These are phyloP conservation scores for Geotrichum candidum DNA, from an alignment of 1,139 yeast species.

Conservation along the genomic window DNA sequence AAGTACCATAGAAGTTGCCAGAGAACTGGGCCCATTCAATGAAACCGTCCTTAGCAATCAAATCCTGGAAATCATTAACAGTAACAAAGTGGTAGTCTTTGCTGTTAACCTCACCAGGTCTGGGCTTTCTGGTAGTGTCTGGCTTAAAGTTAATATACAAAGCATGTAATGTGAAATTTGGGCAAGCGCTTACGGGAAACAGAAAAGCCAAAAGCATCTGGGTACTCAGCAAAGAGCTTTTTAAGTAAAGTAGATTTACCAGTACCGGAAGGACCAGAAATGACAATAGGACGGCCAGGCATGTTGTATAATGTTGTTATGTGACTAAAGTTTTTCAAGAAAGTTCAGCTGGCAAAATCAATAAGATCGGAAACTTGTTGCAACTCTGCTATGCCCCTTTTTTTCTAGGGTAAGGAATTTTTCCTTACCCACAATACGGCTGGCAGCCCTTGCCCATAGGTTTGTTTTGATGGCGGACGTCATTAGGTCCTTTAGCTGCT, in stretches of 20 bases:
- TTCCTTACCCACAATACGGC: neutral
- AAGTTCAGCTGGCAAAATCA: neutral
- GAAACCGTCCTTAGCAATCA: conserved; percentile 69
- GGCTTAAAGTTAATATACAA: conserved; percentile 1
- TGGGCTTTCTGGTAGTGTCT: conserved; percentile 87
- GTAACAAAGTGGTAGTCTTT: conserved; percentile 81
- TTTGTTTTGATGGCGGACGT: neutral
- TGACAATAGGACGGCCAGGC: conserved; percentile 71
- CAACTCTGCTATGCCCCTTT: neutral
- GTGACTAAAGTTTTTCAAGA: neutral
- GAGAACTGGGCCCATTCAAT: conserved; percentile 98
- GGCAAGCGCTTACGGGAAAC: conserved; percentile 48
- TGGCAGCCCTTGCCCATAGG: neutral
- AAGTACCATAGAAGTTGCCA: conserved; percentile 94
- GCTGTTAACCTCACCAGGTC: conserved; percentile 87
- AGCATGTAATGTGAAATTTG: neutral
- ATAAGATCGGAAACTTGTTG: neutral
- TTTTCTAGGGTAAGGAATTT: neutral
- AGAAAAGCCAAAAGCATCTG: conserved; percentile 85
- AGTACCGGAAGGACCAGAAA: conserved; percentile 93
- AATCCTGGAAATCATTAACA: conserved; percentile 68
- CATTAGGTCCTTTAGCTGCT: neutral
- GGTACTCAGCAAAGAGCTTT: conserved; percentile 83
- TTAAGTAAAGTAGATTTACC: conserved; percentile 94
- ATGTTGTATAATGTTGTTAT: conserved; percentile 1